Conservation (phyloP, 257 asterid species). For the Scutellaria galericulata region DNA sequence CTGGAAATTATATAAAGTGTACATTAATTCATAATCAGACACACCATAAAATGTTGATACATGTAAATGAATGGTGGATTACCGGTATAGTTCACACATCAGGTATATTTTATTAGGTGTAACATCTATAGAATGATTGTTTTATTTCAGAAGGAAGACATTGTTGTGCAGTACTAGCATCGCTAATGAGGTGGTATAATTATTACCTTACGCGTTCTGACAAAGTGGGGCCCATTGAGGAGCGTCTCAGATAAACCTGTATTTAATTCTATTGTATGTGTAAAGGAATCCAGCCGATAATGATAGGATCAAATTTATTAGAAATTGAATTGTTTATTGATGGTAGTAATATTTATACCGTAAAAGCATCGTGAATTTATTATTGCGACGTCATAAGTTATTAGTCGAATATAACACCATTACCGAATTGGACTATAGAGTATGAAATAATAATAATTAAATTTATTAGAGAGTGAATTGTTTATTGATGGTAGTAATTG, state of each 20-base stretch:
- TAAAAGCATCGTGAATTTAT: too few species aligned
- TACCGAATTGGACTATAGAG: not conserved
- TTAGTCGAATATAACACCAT: not conserved
- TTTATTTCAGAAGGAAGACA: not conserved
- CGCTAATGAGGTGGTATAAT: not conserved
- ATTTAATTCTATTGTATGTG: slow-evolving; percentile 5
- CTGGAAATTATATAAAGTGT: too few species aligned
- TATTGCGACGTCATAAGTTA: not conserved
- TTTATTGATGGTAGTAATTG: not conserved
- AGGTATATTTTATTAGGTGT: not conserved
- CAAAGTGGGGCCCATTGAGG: slow-evolving; percentile 3
- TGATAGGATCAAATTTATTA: not conserved
- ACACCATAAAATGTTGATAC: too few species aligned
- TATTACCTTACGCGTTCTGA: not conserved
- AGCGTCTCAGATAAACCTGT: not conserved
- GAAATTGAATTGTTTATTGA: not conserved
- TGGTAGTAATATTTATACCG: not conserved
- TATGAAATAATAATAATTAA: not conserved
- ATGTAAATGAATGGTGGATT: not conserved
- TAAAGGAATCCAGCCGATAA: not conserved
- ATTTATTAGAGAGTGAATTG: not conserved
- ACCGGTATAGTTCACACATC: not conserved
- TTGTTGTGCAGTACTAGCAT: slow-evolving; percentile 17
- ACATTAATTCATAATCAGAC: too few species aligned
- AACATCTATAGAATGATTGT: not conserved